Evolutionary conservation across 192 early-diverging fungal species (phyloP).

Genomic region (Coemansia sp.): DNA sequence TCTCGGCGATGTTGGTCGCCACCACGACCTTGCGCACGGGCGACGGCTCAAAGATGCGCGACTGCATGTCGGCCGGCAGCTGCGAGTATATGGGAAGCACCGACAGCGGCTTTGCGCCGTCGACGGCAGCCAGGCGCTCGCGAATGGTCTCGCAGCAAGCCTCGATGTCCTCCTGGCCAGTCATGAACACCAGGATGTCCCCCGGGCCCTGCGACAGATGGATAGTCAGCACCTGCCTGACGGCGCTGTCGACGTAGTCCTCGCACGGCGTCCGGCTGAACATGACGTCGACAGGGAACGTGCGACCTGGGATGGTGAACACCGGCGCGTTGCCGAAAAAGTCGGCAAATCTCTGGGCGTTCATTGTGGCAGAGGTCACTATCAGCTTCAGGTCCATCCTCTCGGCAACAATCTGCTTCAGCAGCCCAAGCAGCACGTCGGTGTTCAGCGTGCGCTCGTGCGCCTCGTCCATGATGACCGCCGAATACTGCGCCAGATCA

Average conservation of each 20-base stretch:
- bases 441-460: slow-evolving; percentile 97
- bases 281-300: slow-evolving; percentile 91
- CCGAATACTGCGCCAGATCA: slow-evolving; percentile 79
- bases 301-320: slow-evolving; percentile 93
- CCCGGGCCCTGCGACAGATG: slow-evolving; percentile 91
- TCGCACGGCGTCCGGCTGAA: slow-evolving; percentile 92
- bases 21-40: slow-evolving; percentile 87
- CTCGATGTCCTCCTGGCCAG: slow-evolving; percentile 99
- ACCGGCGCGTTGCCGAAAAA: slow-evolving; percentile 92
- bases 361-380: slow-evolving; percentile 93
- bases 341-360: slow-evolving; percentile 88
- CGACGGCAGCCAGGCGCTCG: slow-evolving; percentile 66
- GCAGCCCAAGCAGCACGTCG: slow-evolving; percentile 91
- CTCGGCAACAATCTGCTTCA: slow-evolving; percentile 75
- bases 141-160: slow-evolving; percentile 67
- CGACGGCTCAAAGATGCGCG: slow-evolving; percentile 92
- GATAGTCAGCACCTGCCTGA: slow-evolving; percentile 93
- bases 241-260: slow-evolving; percentile 92
- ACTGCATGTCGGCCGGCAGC: slow-evolving; percentile 92
- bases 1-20: slow-evolving; percentile 99
- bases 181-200: slow-evolving; percentile 93
- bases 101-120: slow-evolving; percentile 64
- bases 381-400: slow-evolving; percentile 93
- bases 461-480: slow-evolving; percentile 95
- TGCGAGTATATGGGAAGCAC: slow-evolving; percentile 94